Percentiles rank a stretch among this genome's conserved stretches.
phyloP scores from a whole-genome alignment of 2,329 filamentous ascomycete species.

The Setomelanomma holmii region DNA sequence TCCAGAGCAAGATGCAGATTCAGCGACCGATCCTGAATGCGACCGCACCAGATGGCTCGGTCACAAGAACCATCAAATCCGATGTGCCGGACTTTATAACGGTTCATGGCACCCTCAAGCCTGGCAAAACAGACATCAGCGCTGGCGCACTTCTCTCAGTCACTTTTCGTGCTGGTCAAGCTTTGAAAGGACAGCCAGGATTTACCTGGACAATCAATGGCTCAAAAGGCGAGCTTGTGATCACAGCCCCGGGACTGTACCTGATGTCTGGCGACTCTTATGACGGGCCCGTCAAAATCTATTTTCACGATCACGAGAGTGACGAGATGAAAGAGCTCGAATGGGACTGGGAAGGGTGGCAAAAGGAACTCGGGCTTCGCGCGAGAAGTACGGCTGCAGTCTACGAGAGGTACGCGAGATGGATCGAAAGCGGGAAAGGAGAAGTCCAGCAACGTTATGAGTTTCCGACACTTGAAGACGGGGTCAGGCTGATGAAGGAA shows the following conservation, averaged over 20 bases:
- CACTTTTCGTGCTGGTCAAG: conserved; percentile 21
- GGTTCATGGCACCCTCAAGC: conserved; percentile 43
- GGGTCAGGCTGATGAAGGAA: too few species aligned
- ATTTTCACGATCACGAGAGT: conserved; percentile 32
- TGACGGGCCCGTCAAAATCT: conserved; percentile 23
- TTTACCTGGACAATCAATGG: conserved; percentile 23
- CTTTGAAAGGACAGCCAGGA: conserved; percentile 20
- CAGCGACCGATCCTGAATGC: conserved; percentile 20
- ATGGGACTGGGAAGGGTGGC: conserved; percentile 53
- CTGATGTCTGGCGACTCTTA: conserved; percentile 3
- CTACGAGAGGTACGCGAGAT: too few species aligned
- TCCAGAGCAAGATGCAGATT: conserved; percentile 22
- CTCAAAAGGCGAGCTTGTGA: conserved; percentile 20
- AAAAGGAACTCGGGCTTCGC: conserved; percentile 31
- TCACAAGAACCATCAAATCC: conserved; percentile 25
- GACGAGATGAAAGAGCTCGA: conserved; percentile 41
- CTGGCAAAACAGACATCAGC: conserved; percentile 2
- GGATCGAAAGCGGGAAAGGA: too few species aligned
- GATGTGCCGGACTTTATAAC: conserved; percentile 57
- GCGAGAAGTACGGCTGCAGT: conserved; percentile 25
- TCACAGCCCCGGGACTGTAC: conserved; percentile 56
- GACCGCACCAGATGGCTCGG: conserved; percentile 3
- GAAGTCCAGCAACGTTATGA: too few species aligned
- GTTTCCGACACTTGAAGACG: too few species aligned
- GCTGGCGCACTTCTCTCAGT: conserved; percentile 16